Conservation (phyloP, 148 eudicot species). For the Amaranthus palmeri region DNA sequence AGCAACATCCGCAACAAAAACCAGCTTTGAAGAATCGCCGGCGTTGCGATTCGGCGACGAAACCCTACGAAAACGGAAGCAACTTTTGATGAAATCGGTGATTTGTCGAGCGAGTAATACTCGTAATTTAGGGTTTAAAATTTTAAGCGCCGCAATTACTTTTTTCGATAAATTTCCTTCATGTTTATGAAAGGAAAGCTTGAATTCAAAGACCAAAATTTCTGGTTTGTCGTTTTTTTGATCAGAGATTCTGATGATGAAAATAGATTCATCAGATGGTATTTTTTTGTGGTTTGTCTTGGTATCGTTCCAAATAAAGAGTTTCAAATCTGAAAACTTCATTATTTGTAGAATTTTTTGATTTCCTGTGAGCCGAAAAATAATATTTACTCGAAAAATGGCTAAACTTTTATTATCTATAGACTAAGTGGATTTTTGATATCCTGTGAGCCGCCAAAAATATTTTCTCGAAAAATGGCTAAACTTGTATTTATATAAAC, state of each 20-base stretch:
- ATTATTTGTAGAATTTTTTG: no score
- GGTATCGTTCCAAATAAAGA: background rate
- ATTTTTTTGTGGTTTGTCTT: background rate
- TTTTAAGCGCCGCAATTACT: background rate
- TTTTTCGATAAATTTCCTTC: background rate
- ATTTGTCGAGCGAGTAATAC: background rate
- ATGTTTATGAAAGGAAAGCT: background rate
- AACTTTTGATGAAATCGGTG: background rate
- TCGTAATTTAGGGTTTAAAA: background rate
- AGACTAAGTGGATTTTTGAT: no score
- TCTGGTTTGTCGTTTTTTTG: no score
- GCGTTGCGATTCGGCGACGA: background rate
- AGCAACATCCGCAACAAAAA: slow-evolving; percentile 8
- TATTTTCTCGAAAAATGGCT: no score
- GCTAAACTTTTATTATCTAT: no score
- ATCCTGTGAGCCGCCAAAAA: no score
- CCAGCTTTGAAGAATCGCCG: background rate
- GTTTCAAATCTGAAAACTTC: slow-evolving; percentile 5
- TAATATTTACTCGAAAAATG: no score
- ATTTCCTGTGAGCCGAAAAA: no score
- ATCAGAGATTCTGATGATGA: background rate
- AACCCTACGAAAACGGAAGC: background rate
- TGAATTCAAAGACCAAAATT: background rate
- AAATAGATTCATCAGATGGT: background rate
- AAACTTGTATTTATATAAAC: no score